Percentiles rank a stretch among this genome's conserved stretches.
Conservation (phyloP, 257 asterid genomes). For the Petunia axillaris region DNA sequence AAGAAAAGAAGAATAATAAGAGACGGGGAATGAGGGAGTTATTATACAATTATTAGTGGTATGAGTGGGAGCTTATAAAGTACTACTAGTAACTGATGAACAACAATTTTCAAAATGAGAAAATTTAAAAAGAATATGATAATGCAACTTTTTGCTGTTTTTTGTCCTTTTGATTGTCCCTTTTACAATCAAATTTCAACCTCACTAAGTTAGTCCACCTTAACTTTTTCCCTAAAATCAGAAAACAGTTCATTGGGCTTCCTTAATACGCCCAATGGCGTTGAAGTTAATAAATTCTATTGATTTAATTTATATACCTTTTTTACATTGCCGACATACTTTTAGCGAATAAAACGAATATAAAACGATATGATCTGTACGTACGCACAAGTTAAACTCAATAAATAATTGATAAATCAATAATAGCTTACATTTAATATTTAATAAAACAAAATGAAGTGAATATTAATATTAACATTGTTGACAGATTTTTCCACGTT, state of each 20-base stretch:
- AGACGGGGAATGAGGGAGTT: background rate
- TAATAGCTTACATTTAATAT: too few relatives aligned
- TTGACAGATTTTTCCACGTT: too few relatives aligned
- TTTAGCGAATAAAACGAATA: too few relatives aligned
- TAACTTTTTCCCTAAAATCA: constrained; percentile 15
- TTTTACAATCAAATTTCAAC: constrained; percentile 1
- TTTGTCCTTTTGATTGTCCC: constrained; percentile 24
- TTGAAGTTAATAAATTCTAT: background rate
- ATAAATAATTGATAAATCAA: too few relatives aligned
- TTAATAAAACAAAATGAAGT: too few relatives aligned
- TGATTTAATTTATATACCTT: too few relatives aligned
- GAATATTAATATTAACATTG: too few relatives aligned
- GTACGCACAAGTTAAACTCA: too few relatives aligned
- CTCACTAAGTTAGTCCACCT: background rate
- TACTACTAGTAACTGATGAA: background rate
- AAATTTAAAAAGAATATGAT: background rate
- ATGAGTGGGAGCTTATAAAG: background rate
- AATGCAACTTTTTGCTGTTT: constrained; percentile 22
- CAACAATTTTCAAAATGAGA: background rate
- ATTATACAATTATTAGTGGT: constrained; percentile 23
- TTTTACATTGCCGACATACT: too few relatives aligned
- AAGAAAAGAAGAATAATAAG: background rate
- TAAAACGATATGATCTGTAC: too few relatives aligned
- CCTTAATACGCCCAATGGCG: too few relatives aligned
- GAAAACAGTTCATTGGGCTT: background rate